Base-by-base conservation (phyloP, 106 monocot genomes). In the Phalaenopsis equestris region DNA sequence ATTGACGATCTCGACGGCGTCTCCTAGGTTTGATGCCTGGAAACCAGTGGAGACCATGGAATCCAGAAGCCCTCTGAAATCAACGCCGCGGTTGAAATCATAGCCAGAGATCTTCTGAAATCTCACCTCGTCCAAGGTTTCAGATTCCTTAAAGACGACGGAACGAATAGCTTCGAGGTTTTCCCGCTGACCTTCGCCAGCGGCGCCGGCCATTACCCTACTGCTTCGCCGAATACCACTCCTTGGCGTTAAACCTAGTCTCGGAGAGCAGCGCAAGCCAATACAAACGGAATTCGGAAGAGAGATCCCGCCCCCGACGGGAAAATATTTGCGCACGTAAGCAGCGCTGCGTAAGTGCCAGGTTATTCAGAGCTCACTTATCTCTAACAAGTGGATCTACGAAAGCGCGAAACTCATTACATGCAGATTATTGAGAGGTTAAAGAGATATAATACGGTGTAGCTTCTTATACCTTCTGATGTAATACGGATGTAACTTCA, bases 1-100 rank as follows among this genome's bases (percentile, higher is more conserved):
- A 58, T 94, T 91, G 67, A 98, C 92, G 56, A 94, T 82, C 10
- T 83, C 57, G 39, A 98, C 83, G 82, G 98, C 94, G 68, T 94
- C 92, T 48, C 92, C 98, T 79, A 98, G 92, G 76, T 92, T 94
- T 78, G 98, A 92, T 6, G 98, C 98, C 73, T 98, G 98, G 85
- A 98, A 98, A 1, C 98, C 98, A 8, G 94, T 98, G 58, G 86
- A 81, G 9, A 81, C 57, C 88, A 98, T 84, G 82, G 94, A 98
- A 15, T 70, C 78, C 18, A 98, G 78, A 14, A 98, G 79, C 38
- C 80, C 77, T 10, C 36, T 45, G 42, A 94, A 77, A 77, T 94
- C 92, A 49, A 86, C 82, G 2, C 91, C 90, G 10, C 70, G 77
- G 81, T 94, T 94, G 89, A 98, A 98, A 77, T 98, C 94, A 68